These are phyloP conservation scores for Annulohypoxylon truncatum DNA, from an alignment of 2,329 filamentous ascomycete genomes.

Conservation along the genomic window DNA sequence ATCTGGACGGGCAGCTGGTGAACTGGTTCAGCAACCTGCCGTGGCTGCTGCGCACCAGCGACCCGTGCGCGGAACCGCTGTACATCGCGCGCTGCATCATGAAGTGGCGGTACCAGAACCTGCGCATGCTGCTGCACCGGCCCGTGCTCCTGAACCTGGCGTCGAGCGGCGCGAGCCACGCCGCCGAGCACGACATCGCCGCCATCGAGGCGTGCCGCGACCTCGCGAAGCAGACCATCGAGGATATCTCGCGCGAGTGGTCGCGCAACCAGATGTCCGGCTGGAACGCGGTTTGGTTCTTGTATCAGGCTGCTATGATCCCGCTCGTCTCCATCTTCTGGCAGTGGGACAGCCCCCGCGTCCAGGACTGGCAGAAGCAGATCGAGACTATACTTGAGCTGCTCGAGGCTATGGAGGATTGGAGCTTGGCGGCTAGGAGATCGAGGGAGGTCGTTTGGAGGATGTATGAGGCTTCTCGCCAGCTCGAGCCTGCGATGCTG, in stretches of 20 bases:
- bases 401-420: constrained; percentile 72
- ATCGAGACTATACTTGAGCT: constrained; percentile 69
- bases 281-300: constrained; percentile 85
- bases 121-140: constrained; percentile 80
- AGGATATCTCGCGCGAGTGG: constrained; percentile 77
- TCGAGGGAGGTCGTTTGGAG: constrained; percentile 72
- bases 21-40: constrained; percentile 80
- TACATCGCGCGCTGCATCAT: constrained; percentile 78
- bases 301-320: constrained; percentile 84
- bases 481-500: constrained; percentile 53
- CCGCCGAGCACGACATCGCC: constrained; percentile 70
- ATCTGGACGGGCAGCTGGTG: constrained; percentile 74
- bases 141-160: constrained; percentile 76
- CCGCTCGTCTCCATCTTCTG: constrained; percentile 80
- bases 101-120: constrained; percentile 85
- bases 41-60: constrained; percentile 70
- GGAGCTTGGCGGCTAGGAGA: constrained; percentile 71
- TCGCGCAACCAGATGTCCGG: constrained; percentile 79
- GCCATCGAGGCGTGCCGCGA: constrained; percentile 76
- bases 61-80: constrained; percentile 77
- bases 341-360: constrained; percentile 65
- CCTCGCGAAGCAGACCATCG: constrained; percentile 76
- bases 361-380: constrained; percentile 66
- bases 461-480: constrained; percentile 69
- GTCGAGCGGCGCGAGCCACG: constrained; percentile 63